Percentiles rank a stretch among this genome's conserved stretches.
phyloP scores from a whole-genome alignment of 2,329 filamentous ascomycete species.

The Ramularia endophylla region DNA sequence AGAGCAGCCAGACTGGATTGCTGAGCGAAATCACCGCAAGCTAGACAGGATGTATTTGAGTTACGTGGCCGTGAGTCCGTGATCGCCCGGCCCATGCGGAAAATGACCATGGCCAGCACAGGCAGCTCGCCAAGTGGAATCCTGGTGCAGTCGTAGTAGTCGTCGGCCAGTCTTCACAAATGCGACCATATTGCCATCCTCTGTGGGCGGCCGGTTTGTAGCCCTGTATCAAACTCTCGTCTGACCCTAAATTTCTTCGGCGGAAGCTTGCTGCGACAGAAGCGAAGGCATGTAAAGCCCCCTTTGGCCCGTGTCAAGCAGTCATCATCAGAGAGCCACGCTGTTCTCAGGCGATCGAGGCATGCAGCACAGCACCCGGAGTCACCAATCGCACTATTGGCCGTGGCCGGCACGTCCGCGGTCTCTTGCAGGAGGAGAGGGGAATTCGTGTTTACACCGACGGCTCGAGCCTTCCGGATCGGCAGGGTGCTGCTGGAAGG shows the following conservation, averaged over 20 bases:
- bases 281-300: too few relatives aligned
- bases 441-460: conserved; percentile 5
- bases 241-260: too few relatives aligned
- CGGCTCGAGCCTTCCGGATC: conserved; percentile 21
- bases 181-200: too few relatives aligned
- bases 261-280: too few relatives aligned
- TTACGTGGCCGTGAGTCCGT: neutral
- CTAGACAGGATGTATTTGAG: neutral
- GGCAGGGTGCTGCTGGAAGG: conserved; percentile 9
- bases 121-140: too few relatives aligned
- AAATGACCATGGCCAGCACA: too few relatives aligned
- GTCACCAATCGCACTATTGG: conserved; percentile 11
- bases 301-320: too few relatives aligned
- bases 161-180: too few relatives aligned
- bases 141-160: too few relatives aligned
- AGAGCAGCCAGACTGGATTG: neutral
- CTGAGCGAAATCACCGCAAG: neutral
- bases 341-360: neutral
- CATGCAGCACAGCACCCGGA: neutral
- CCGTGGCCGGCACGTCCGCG: conserved; percentile 15
- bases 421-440: conserved; percentile 12
- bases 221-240: too few relatives aligned
- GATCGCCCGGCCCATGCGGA: neutral
- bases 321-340: too few relatives aligned
- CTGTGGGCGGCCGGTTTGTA: too few relatives aligned